Evolutionary conservation across 2,329 filamentous ascomycete species (phyloP), one percentile per base, ranked within the genome.

Genomic region (Penicillium brevicompactum): DNA sequence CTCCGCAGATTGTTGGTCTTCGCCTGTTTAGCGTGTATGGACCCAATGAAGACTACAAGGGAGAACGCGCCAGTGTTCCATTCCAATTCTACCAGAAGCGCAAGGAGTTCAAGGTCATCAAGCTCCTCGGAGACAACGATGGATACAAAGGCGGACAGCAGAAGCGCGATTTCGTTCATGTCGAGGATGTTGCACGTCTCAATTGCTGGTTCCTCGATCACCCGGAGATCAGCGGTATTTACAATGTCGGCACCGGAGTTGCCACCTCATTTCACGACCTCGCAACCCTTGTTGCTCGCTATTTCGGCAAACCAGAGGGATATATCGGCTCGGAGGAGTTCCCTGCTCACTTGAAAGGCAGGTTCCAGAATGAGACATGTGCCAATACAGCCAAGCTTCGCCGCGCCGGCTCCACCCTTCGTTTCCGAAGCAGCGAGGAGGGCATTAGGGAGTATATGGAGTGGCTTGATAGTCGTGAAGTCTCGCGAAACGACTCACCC

Each of bases 141-240:
- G 51, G 51, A 24, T 18, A 31, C 16, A 47, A 50, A n/a, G 51
- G 40, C 8, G 51, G 51, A 14, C 31, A 54, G 3, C 51, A 54
- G 51, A 50, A 41, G 32, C 51, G 40, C 2, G 46, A 54, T 9
- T 50, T 54, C 4, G 51, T 54, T 14, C 41, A 54, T 14, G 51
- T 54, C 5, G 31, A 54, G 24, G 51, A 54, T 13, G 46, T 54
- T 14, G 51, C 51, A 11, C 51, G 51, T 6, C 40, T 54, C 2
- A 54, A 54, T 14, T 54, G 51, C 21, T 54, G 51, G 51, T 50
- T 54, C 32, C 47, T 50, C 4, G 51, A 54, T 5, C 51, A 54
- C 24, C 51, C 51, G 0, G 51, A 54, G 14, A 40, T 43, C 32
- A 45, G 11, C 5, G 51, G 51, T 5, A 54, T 54, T 11, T 54